Conservation (phyloP, 306 rosid species). For the Trifolium repens region DNA sequence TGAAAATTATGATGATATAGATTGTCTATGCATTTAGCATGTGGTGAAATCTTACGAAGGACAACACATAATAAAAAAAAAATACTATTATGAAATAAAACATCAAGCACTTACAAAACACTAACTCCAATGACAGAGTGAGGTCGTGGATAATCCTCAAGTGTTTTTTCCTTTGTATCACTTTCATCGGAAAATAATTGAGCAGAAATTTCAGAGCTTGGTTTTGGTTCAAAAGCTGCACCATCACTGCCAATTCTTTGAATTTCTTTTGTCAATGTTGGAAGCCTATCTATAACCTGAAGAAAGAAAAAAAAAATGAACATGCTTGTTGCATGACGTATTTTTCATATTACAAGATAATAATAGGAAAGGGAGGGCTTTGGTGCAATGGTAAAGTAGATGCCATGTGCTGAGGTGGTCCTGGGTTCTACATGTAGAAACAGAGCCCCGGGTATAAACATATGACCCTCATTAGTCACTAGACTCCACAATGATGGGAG, state of each 20-base stretch:
- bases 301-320: conserved; percentile 34
- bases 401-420: background rate
- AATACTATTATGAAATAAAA: background rate
- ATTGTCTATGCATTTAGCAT: background rate
- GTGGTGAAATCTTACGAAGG: background rate
- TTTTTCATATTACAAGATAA: conserved; percentile 25
- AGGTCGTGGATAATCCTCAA: conserved; percentile 85
- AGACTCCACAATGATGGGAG: background rate
- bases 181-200: conserved; percentile 46
- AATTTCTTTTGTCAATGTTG: conserved; percentile 66
- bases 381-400: background rate
- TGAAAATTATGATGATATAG: conserved; percentile 4
- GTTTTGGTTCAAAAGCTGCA: conserved; percentile 45
- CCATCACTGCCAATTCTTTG: conserved; percentile 65
- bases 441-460: background rate
- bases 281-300: conserved; percentile 76
- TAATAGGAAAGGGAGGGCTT: background rate
- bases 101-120: conserved; percentile 73
- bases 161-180: conserved; percentile 57
- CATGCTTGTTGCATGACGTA: background rate
- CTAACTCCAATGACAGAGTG: conserved; percentile 87
- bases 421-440: background rate
- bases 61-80: too few species aligned
- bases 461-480: background rate
- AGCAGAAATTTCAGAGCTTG: conserved; percentile 43